Evolutionary conservation across 2,329 filamentous ascomycete species (phyloP).

Genomic region (Fusarium mexicanum): DNA sequence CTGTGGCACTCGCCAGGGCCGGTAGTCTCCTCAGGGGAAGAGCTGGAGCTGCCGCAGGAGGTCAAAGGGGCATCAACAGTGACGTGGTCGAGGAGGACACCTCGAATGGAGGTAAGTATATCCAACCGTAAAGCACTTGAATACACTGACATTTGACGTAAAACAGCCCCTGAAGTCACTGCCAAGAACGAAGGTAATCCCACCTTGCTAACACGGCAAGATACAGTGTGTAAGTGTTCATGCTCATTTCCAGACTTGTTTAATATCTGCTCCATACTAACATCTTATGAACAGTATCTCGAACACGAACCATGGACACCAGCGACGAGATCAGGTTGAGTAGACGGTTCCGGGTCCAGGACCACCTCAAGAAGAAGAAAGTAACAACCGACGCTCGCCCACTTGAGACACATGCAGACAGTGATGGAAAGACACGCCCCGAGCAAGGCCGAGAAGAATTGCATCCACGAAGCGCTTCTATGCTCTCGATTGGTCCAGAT

Average conservation of each 20-base stretch:
- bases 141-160: constrained; percentile 1
- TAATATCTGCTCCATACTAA: neutral
- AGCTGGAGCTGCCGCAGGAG: neutral
- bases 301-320: constrained; percentile 32
- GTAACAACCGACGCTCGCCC: neutral
- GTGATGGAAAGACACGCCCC: neutral
- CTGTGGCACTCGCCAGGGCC: constrained; percentile 55
- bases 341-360: constrained; percentile 20
- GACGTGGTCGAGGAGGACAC: neutral
- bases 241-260: neutral
- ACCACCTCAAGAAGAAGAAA: constrained; percentile 3
- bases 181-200: neutral
- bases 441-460: constrained; percentile 5
- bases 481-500: neutral
- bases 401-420: neutral
- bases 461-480: neutral
- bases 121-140: neutral
- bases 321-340: constrained; percentile 49
- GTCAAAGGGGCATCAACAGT: neutral
- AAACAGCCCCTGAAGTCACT: neutral
- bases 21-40: constrained; percentile 48
- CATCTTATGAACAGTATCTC: constrained; percentile 23
- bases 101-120: constrained; percentile 6
- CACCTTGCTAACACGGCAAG: constrained; percentile 9
- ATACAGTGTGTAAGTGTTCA: constrained; percentile 26